Conservation (phyloP, 2,329 filamentous ascomycete genomes). For the Purpureocillium lavendulum region DNA sequence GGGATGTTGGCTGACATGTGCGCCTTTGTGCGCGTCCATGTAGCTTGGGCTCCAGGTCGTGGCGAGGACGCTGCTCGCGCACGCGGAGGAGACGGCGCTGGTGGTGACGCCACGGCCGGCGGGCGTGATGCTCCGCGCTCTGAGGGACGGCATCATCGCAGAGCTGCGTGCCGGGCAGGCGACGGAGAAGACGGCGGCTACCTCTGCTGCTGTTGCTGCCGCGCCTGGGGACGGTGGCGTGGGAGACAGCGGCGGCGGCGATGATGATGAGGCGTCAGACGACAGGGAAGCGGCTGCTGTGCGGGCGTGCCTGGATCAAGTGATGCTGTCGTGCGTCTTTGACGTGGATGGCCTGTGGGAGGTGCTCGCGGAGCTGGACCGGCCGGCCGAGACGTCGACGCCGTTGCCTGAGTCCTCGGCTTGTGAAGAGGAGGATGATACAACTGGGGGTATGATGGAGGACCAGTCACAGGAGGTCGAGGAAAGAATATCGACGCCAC, state of each 20-base stretch:
- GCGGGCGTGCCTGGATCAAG: constrained; percentile 34
- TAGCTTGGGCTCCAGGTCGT: constrained; percentile 42
- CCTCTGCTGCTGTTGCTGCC: no score
- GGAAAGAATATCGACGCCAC: background rate
- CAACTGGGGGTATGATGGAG: no score
- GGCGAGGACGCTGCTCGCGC: constrained; percentile 27
- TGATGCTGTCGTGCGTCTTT: constrained; percentile 49
- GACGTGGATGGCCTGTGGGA: constrained; percentile 51
- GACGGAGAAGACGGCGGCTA: no score
- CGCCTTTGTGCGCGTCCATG: no score
- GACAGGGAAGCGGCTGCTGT: constrained; percentile 11
- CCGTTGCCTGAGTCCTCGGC: background rate
- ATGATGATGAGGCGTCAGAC: constrained; percentile 3
- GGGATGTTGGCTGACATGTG: no score
- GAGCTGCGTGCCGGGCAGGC: constrained; percentile 16
- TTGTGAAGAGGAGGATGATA: no score
- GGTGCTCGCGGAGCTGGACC: constrained; percentile 42
- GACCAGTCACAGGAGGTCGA: background rate
- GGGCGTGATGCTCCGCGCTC: constrained; percentile 27
- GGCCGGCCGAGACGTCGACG: constrained; percentile 7
- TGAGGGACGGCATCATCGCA: constrained; percentile 31
- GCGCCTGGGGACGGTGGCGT: constrained; percentile 1
- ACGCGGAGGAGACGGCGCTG: constrained; percentile 21
- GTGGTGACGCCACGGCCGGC: constrained; percentile 41
- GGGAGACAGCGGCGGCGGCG: no score